phyloP scores from a whole-genome alignment of 306 rosid genomes.

The Prunus davidiana region DNA sequence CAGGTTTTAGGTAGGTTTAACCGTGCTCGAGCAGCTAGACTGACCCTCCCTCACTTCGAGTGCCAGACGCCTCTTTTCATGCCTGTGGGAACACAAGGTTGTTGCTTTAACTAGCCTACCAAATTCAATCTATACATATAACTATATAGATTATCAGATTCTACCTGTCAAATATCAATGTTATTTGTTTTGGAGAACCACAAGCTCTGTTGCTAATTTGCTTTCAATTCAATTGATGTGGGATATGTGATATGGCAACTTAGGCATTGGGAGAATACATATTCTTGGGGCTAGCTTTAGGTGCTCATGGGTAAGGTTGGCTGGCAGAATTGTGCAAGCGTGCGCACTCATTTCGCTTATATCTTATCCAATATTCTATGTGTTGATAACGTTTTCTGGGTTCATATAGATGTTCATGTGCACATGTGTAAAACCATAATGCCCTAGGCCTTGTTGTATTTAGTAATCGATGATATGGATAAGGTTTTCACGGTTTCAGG shows the following conservation, averaged over 20 bases:
- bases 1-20: constrained; percentile 80
- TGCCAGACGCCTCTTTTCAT: constrained; percentile 90
- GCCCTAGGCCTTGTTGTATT: background rate
- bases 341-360: background rate
- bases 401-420: background rate
- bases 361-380: background rate
- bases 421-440: background rate
- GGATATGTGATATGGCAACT: background rate
- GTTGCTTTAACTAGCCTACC: constrained; percentile 15
- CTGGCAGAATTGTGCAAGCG: background rate
- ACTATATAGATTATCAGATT: too few species aligned
- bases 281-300: background rate
- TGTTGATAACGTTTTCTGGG: background rate
- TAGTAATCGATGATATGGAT: constrained; percentile 9
- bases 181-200: background rate
- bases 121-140: background rate
- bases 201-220: background rate
- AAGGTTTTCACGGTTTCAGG: constrained; percentile 46
- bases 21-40: constrained; percentile 86
- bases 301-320: background rate
- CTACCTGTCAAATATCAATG: background rate
- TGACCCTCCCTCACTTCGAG: constrained; percentile 75
- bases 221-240: background rate
- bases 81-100: constrained; percentile 99
- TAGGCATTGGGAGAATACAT: background rate